Evolutionary conservation across 169 alveolate species (phyloP).

Genomic region (Plasmodium vinckei): DNA sequence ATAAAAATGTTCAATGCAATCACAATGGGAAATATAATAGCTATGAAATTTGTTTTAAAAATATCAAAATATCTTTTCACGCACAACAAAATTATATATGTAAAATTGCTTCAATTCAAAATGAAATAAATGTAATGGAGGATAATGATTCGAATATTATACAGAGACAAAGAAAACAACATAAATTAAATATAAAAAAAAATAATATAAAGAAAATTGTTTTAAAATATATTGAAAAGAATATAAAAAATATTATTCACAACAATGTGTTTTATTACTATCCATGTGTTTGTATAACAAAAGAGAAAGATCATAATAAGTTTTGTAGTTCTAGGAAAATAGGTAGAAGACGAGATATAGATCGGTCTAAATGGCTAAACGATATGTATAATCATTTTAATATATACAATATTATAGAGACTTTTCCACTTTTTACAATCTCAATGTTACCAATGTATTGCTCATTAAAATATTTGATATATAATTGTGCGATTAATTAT

Average conservation of each 20-base stretch:
- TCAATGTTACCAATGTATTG: constrained; percentile 68
- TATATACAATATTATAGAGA: constrained; percentile 58
- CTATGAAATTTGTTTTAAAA: constrained; percentile 35
- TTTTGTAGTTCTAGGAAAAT: not conserved
- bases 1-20: constrained; percentile 24
- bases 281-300: constrained; percentile 56
- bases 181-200: not conserved
- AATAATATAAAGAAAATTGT: constrained; percentile 3
- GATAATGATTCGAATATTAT: not conserved
- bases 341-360: not conserved
- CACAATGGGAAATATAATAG: constrained; percentile 45
- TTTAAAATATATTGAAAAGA: constrained; percentile 27
- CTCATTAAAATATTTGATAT: constrained; percentile 55
- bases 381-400: constrained; percentile 28
- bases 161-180: not conserved
- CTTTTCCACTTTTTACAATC: constrained; percentile 34
- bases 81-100: constrained; percentile 28
- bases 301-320: not conserved
- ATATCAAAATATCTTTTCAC: constrained; percentile 32
- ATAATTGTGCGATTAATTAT: constrained; percentile 43
- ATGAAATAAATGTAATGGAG: not conserved
- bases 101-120: not conserved
- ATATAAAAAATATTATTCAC: constrained; percentile 35
- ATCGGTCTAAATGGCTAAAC: too few species aligned
- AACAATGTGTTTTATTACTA: constrained; percentile 52